Percentiles rank a stretch among this genome's conserved stretches.
These are phyloP conservation scores for Thielaviopsis ethacetica DNA, from an alignment of 2,329 filamentous ascomycete genomes.

Conservation along the genomic window DNA sequence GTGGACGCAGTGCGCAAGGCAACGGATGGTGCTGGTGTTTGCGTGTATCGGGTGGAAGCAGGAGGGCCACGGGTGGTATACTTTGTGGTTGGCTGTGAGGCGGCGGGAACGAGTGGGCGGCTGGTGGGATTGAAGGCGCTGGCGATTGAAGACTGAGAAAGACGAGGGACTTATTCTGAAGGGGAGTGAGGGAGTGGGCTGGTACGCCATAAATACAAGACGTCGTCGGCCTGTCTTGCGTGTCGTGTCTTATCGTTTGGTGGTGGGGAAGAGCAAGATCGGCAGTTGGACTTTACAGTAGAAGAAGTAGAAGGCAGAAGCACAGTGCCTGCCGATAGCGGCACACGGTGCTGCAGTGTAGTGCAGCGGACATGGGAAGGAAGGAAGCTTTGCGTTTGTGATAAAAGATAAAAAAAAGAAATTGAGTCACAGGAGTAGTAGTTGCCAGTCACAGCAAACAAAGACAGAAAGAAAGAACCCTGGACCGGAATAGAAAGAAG, in stretches of 20 bases:
- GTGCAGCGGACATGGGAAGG: too few species aligned
- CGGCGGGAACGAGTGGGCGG: constrained; percentile 36
- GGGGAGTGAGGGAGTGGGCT: too few species aligned
- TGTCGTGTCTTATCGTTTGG: too few species aligned
- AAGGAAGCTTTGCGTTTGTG: neutral
- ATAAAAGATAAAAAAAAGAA: neutral
- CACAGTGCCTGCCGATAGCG: too few species aligned
- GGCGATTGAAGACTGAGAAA: constrained; percentile 47
- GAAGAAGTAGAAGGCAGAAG: too few species aligned
- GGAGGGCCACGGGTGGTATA: constrained; percentile 50
- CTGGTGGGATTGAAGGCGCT: constrained; percentile 66
- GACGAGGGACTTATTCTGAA: too few species aligned
- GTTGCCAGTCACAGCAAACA: neutral
- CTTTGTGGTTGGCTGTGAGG: constrained; percentile 54
- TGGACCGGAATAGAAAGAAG: too few species aligned
- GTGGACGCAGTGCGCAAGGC: constrained; percentile 52
- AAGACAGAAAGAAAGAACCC: neutral
- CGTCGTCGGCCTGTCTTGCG: too few species aligned
- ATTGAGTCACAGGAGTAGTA: neutral
- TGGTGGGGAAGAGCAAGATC: too few species aligned
- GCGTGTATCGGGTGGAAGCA: constrained; percentile 54
- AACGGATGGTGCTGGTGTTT: constrained; percentile 47
- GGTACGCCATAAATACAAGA: too few species aligned
- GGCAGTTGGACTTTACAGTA: too few species aligned
- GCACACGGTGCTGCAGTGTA: too few species aligned